These are phyloP conservation scores for Fusarium sp. DNA, from an alignment of 2,329 filamentous ascomycete genomes.

Conservation along the genomic window DNA sequence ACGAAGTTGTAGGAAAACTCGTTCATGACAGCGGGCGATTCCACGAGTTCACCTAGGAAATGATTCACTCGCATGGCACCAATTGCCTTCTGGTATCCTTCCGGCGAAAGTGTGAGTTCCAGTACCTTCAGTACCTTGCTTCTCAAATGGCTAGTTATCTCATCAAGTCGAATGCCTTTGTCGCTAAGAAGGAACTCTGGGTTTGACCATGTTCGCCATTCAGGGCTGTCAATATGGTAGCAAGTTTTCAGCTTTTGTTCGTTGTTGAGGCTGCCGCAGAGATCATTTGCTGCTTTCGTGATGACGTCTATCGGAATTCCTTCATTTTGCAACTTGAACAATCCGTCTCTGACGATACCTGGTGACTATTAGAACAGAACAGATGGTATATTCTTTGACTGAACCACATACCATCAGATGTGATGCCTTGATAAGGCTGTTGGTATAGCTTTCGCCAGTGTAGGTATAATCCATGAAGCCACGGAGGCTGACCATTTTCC, in stretches of 20 bases:
- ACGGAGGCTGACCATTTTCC: conserved; percentile 70
- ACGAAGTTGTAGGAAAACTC: conserved; percentile 82
- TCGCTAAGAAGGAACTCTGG: conserved; percentile 78
- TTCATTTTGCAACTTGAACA: conserved; percentile 74
- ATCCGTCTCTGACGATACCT: conserved; percentile 64
- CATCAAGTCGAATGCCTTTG: conserved; percentile 78
- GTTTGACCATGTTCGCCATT: conserved; percentile 79
- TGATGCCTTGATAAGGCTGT: conserved; percentile 79
- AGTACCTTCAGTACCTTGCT: neutral
- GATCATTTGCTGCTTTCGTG: conserved; percentile 60
- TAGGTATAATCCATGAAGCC: conserved; percentile 72
- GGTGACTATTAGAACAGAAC: neutral
- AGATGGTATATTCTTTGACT: rapidly evolving
- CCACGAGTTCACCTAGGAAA: conserved; percentile 77
- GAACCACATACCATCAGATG: conserved; percentile 68
- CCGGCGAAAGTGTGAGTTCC: conserved; percentile 70
- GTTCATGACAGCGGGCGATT: conserved; percentile 74
- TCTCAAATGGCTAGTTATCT: conserved; percentile 50
- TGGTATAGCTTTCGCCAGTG: conserved; percentile 70
- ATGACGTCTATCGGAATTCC: conserved; percentile 70
- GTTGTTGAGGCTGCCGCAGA: neutral
- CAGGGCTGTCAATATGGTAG: conserved; percentile 74
- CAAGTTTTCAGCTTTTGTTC: conserved; percentile 1
- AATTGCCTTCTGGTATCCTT: conserved; percentile 78
- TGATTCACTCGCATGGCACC: conserved; percentile 80